Conservation (phyloP, 2,329 filamentous ascomycete species). For the Pseudopyrenochaeta lycopersici region DNA sequence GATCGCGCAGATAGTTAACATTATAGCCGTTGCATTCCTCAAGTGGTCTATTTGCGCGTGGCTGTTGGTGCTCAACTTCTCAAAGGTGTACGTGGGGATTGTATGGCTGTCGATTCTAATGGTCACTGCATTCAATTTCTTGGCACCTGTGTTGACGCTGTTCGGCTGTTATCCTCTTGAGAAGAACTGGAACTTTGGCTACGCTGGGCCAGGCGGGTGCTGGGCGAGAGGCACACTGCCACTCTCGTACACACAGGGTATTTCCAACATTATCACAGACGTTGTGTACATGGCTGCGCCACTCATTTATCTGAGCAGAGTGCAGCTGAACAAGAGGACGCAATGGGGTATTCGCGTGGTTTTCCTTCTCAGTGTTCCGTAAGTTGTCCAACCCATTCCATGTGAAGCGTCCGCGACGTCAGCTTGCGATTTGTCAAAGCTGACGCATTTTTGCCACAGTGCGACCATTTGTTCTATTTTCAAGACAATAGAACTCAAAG, state of each 20-base stretch:
- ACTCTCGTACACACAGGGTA: constrained; percentile 36
- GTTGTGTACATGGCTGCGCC: constrained; percentile 39
- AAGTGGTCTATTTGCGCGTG: constrained; percentile 44
- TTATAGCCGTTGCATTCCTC: constrained; percentile 38
- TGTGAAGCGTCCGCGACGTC: no score
- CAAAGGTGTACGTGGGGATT: constrained; percentile 30
- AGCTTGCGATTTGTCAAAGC: not conserved
- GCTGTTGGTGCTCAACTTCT: constrained; percentile 40
- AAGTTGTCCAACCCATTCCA: constrained; percentile 6
- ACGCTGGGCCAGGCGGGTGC: constrained; percentile 23
- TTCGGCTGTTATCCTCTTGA: constrained; percentile 39
- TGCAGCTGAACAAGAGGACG: constrained; percentile 33
- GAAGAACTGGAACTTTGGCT: constrained; percentile 35
- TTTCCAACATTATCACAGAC: constrained; percentile 41
- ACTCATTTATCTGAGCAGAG: constrained; percentile 34
- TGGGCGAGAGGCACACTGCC: constrained; percentile 31
- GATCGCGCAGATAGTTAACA: constrained; percentile 36
- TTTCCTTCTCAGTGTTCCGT: constrained; percentile 41
- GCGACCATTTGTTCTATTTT: constrained; percentile 40
- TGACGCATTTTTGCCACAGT: constrained; percentile 8
- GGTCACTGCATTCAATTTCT: constrained; percentile 37
- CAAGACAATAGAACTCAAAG: constrained; percentile 36
- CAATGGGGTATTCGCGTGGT: constrained; percentile 40
- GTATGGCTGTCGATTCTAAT: constrained; percentile 40
- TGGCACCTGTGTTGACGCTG: constrained; percentile 32